Base-by-base conservation (phyloP, 225 moss, liverwort and hornwort species). In the Takakia lepidozioides region DNA sequence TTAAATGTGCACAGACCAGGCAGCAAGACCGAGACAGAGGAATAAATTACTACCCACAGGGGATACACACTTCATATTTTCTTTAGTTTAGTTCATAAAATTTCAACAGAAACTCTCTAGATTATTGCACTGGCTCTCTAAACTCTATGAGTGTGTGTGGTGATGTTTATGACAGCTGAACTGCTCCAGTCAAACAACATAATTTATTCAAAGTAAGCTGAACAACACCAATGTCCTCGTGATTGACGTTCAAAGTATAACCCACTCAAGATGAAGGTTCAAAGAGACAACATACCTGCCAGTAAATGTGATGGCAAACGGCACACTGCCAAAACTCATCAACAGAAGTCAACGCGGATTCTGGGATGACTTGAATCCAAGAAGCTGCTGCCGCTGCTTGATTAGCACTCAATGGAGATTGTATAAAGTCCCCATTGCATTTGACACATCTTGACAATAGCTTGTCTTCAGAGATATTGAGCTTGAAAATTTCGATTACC, bases 401-500 rank as follows among this genome's bases (percentile, higher is more conserved):
- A 36, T 60, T 66, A 39, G 90, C 71, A 57, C 63, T 74, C 60
- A 98, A 72, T 51, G 90, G 57, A 52, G 49, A 61, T 35, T 32
- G 76, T 11, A 58, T 61, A 55, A 98, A 85, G 46, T 74, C 55
- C 56, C 98, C 98, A 29, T 98, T 98, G 76, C 98, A 98, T 68
- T 98, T 98, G 41, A 85, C 85, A 68, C 98, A 98, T 71, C 98
- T 75, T 56, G 98, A 72, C 43, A 98, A 49, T 48, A 98, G 81
- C 38, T 98, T 72, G 18, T 87, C 80, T 67, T 87, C 69, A 38
- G 58, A 82, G 15, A 98, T 78, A n/a, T 49, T 38, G 54, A 98
- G 65, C 29, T 81, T 67, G 69, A 98, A 98, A 18, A 57, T 67
- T 61, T 74, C 71, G 60, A 98, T 67, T 43, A 98, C 63, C 89